Evolutionary conservation across 257 asterid species (phyloP), one percentile per base, ranked within the genome.

Genomic region (Scutellaria galericulata): DNA sequence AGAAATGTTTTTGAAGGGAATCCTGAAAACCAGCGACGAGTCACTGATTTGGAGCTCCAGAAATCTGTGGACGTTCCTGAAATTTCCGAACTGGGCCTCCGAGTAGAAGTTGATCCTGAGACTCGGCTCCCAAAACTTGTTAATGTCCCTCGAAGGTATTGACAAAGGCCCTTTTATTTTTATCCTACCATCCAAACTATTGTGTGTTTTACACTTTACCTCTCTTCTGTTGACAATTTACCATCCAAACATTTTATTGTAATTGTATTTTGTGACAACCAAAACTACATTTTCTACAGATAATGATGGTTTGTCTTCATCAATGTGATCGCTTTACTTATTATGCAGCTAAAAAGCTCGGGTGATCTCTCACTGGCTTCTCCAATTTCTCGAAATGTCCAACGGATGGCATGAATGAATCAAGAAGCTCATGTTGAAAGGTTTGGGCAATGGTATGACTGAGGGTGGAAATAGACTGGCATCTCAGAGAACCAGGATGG

Each of bases 121-220:
- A 91, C 93, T 18, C 80, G 74, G 18, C 93, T 88, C 22, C 91
- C 97, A 13, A 94, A 85, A 86, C 97, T 94, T 69, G 92, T 92
- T 15, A 91, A 91, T 71, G 57, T 50, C 40, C 53, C 81, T 24
- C 68, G 62, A 80, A 64, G 82, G 77, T 57, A 60, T 61, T 41
- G 15, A 58, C 35, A 27, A 58, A 58, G 14, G 1, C 40, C 7
- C 1, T 22, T 42, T 15, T 15, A 6, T 15, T 1, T 1, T 51
- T 52, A 14, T 52, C 20, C 15, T 22, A 5, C 22, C 24, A 15
- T 14, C 58, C 3, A 11, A 52, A 15, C 12, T 15, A 15, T 15
- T 50, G 55, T 51, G 22, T 51, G 37, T 31, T 31, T 31, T 31
- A 31, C 37, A 31, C 37, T 31, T 31, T 31, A 31, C 37, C 37